These are phyloP conservation scores for Chenopodium formosanum DNA, from an alignment of 148 eudicot species.

Conservation along the genomic window DNA sequence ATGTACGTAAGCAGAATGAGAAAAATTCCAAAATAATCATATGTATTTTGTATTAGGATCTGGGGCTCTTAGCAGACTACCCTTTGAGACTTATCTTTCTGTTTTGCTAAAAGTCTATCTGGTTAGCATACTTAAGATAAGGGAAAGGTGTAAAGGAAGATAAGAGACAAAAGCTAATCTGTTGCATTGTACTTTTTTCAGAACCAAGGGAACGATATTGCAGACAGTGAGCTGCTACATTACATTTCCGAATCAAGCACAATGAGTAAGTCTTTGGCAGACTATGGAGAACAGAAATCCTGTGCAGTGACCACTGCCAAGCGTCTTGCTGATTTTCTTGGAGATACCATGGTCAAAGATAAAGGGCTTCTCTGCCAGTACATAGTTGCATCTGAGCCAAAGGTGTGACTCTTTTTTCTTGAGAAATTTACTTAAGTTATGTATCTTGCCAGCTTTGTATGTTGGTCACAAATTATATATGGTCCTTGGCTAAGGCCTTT, in stretches of 20 bases:
- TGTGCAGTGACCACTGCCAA: slow-evolving; percentile 98
- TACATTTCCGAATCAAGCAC: slow-evolving; percentile 98
- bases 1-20: slow-evolving; percentile 53
- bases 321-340: slow-evolving; percentile 95
- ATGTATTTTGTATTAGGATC: not conserved
- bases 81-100: not conserved
- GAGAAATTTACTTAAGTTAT: not conserved
- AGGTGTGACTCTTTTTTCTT: slow-evolving; percentile 45
- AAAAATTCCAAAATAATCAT: not conserved
- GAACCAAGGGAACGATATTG: slow-evolving; percentile 92
- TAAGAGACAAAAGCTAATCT: slow-evolving; percentile 12
- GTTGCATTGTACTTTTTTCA: slow-evolving; percentile 36
- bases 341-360: slow-evolving; percentile 99
- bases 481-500: not conserved
- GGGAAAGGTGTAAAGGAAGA: not conserved
- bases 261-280: slow-evolving; percentile 97
- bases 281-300: slow-evolving; percentile 95
- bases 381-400: slow-evolving; percentile 94
- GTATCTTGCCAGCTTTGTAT: not conserved
- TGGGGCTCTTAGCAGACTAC: not conserved
- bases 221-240: slow-evolving; percentile 92
- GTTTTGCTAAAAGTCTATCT: not conserved
- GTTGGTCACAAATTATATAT: not conserved
- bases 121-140: not conserved
- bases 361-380: slow-evolving; percentile 95